Base-by-base conservation (phyloP, 345 rosid species). In the Populus nigra region DNA sequence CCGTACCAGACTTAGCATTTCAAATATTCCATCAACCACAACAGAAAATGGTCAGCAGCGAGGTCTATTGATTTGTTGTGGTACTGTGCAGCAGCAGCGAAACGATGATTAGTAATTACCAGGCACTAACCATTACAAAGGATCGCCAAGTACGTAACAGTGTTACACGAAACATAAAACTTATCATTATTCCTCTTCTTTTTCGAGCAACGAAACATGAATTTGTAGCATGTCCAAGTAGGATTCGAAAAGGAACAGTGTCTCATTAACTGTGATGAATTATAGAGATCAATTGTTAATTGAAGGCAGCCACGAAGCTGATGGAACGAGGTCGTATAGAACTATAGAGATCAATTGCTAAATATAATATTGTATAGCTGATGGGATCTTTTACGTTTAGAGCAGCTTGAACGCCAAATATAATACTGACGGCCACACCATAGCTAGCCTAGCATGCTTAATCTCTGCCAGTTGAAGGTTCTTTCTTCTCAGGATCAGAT, bases 361-460 rank as follows among this genome's bases (percentile, higher is more conserved):
- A 94, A 92, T 29, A 92, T 86, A 36, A 94, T 29, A 29, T 29
- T 29, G 31, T 29, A 29, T 29, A 94, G 85, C 91, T 87, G 74
- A 94, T 85, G 47, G 97, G 97, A 5, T 95, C 97, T 83, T 94
- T 94, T 17, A 97, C 97, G 2, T 94, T 89, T 31, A 71, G 4
- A 33, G 98, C 98, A 23, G 97, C 98, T 67, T 93, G 87, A 66
- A 94, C 77, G 22, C 69, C 93, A 73, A 93, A 93, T 76, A 90
- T 89, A 81, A 94, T 29, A 29, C 1, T 93, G 86, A 90, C 93
- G 2, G 93, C 97, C 31, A 29, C 2, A 93, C 78, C 98, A 94
- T 93, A 59, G 97, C 98, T 16, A 92, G 88, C 62, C 98, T 89
- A 5, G 94, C 74, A 38, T 94, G 98, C 74, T 93, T 93, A 73